Base-by-base conservation (phyloP, 306 rosid genomes). In the Erythrophleum fordii region DNA sequence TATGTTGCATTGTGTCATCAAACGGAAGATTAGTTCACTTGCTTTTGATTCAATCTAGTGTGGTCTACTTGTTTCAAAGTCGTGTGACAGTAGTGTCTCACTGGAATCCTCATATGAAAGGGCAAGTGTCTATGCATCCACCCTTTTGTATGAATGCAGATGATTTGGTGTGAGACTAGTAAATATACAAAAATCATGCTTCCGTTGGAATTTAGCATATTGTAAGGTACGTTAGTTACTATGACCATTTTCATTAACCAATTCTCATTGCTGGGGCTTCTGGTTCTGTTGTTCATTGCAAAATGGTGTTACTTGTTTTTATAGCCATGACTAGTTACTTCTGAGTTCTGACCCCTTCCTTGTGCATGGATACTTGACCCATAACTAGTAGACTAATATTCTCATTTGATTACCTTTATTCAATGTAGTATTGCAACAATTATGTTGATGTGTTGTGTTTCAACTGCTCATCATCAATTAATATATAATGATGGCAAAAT, bases 51-150 rank as follows among this genome's bases (percentile, higher is more conserved):
- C n/a, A n/a, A n/a, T n/a, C n/a, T n/a, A n/a, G n/a, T n/a, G n/a
- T n/a, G n/a, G n/a, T n/a, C n/a, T n/a, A n/a, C n/a, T n/a, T n/a
- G n/a, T n/a, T n/a, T n/a, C n/a, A n/a, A n/a, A n/a, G n/a, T n/a
- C n/a, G n/a, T n/a, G n/a, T n/a, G n/a, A n/a, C n/a, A n/a, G 86
- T 64, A 60, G 74, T 49, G 80, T 85, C 73, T 80, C 89, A 20
- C 73, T 87, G 71, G 91, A 87, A 77, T 90, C 94, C 46, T 90
- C 94, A 17, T 90, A 90, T 72, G 88, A 87, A 83, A 88, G 76
- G 83, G 94, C 92, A 48, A 88, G 92, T 58, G 78, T 90, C 61
- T 90, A 88, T 73, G 59, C 89, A 14, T 90, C 94, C 48, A 86
- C 92, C 13, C 82, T 85, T 76, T 73, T 88, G 51, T 86, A 85